Evolutionary conservation across 306 rosid genomes (phyloP), one percentile per base, ranked within the genome.

Genomic region (Lathyrus aphaca): DNA sequence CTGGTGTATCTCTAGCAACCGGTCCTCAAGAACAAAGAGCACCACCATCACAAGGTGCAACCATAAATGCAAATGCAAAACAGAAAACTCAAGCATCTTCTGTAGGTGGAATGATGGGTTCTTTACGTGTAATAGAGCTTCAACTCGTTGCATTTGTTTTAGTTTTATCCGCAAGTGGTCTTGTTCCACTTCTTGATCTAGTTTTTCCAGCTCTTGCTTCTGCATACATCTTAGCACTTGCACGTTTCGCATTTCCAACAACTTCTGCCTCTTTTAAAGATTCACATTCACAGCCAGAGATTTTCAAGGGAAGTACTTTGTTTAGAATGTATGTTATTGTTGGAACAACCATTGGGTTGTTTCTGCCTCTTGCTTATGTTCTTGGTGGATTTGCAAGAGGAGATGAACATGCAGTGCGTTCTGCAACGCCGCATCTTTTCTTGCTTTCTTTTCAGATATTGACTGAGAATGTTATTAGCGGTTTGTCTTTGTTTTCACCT

Each of bases 331-430:
- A 91, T 37, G 96, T 85, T 35, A 11, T 91, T 32, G 48, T 81
- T 30, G 96, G 95, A 12, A 91, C 95, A 10, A 74, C 90, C 0
- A 5, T 87, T 5, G 97, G 97, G 56, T 63, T 91, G 43, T 89
- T 91, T 81, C 64, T 89, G 74, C 97, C 97, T 2, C 62, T 91
- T 46, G 96, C 96, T 0, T 91, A 85, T 44, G 97, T 87, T 50
- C 51, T 91, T 43, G 97, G 97, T 4, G 97, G 97, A 30, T 91
- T 91, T 42, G 96, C 97, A 0, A 82, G 97, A 68, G 89, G 97
- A 3, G 97, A 91, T 46, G 90, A 89, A 25, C 86, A 81, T 15
- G 91, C 96, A 0, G 89, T 91, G n/a, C 86, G 91, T 3, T 91
- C 94, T 0, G 97, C 96, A 0, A 87, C 97, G 0, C 97, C 97